A percentile compares a stretch with the other conserved stretches of the same genome.
These are phyloP conservation scores for Ophiostoma piceae DNA, from an alignment of 2,329 filamentous ascomycete species.

Conservation along the genomic window DNA sequence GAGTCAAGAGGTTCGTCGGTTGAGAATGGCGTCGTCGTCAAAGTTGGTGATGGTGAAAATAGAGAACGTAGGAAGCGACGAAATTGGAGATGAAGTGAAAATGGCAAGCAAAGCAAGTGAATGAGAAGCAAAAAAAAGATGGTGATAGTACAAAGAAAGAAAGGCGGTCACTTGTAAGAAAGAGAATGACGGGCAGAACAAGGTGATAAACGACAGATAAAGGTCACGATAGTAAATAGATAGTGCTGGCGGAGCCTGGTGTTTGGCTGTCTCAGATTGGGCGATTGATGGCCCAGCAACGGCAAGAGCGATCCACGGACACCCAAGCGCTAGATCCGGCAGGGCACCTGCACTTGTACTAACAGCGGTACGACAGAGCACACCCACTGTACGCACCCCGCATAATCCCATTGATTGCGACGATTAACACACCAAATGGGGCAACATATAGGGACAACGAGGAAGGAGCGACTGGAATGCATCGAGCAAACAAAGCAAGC, in stretches of 20 bases:
- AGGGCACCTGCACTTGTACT: background rate
- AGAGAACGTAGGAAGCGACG: background rate
- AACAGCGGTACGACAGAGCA: background rate
- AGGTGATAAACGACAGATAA: slow-evolving; percentile 4
- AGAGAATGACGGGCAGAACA: slow-evolving; percentile 4
- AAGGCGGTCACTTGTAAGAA: slow-evolving; percentile 1
- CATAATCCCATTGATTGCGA: slow-evolving; percentile 7
- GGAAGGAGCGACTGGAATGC: slow-evolving; percentile 15
- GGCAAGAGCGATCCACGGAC: slow-evolving; percentile 22
- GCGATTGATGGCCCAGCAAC: slow-evolving; percentile 31
- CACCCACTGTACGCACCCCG: slow-evolving; percentile 6
- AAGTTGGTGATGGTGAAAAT: background rate
- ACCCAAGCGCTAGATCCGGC: slow-evolving; percentile 1
- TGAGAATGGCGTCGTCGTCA: background rate
- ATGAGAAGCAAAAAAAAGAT: background rate
- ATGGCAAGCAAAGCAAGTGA: background rate
- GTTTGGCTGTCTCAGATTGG: slow-evolving; percentile 20
- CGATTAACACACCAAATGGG: slow-evolving; percentile 10
- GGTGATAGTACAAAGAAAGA: background rate
- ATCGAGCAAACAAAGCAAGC: slow-evolving; percentile 6
- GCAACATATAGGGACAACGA: slow-evolving; percentile 18
- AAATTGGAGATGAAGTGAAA: background rate
- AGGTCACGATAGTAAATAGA: slow-evolving; percentile 12
- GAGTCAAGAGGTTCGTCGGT: background rate
- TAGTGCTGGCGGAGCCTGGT: background rate